Evolutionary conservation across 768 basidiomycete species (phyloP).

Genomic region (Termitomyces titanicus): DNA sequence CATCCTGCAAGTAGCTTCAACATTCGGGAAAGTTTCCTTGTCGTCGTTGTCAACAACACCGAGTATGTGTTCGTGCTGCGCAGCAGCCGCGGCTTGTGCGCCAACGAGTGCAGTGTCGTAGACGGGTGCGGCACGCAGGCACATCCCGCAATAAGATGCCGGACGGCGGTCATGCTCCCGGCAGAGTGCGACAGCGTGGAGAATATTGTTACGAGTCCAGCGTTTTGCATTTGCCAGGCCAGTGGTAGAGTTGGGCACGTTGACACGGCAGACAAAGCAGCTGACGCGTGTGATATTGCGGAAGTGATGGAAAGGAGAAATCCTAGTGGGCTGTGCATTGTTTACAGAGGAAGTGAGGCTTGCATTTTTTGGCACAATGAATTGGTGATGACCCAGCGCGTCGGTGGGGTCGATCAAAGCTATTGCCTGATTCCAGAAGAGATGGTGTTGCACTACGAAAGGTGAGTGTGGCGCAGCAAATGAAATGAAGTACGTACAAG

Average conservation of each 20-base stretch:
- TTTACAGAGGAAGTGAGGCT: constrained; percentile 31
- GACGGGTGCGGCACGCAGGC: constrained; percentile 58
- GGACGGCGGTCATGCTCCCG: constrained; percentile 58
- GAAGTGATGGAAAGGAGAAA: constrained; percentile 58
- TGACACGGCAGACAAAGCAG: constrained; percentile 71
- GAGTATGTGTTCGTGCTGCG: constrained; percentile 27
- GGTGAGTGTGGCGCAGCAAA: not conserved
- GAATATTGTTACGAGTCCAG: constrained; percentile 31
- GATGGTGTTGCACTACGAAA: constrained; percentile 59
- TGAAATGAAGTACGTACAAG: constrained; percentile 41
- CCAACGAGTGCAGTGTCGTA: constrained; percentile 26
- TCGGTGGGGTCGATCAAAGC: constrained; percentile 61
- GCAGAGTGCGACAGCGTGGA: constrained; percentile 52
- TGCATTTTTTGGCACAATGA: constrained; percentile 37
- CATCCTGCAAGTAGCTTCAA: constrained; percentile 63
- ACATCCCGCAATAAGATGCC: constrained; percentile 59
- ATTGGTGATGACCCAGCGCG: constrained; percentile 42
- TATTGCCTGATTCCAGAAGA: constrained; percentile 68
- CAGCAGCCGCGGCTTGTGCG: constrained; percentile 12
- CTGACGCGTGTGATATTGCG: constrained; percentile 50
- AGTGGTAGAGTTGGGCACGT: constrained; percentile 44
- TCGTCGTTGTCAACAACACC: constrained; percentile 71
- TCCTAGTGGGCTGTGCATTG: constrained; percentile 29
- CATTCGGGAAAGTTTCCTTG: constrained; percentile 59
- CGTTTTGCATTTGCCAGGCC: constrained; percentile 56